Evolutionary conservation across 352 stramenopile genomes (phyloP), one percentile per base, ranked within the genome.

Genomic region (Peronospora tabacina): DNA sequence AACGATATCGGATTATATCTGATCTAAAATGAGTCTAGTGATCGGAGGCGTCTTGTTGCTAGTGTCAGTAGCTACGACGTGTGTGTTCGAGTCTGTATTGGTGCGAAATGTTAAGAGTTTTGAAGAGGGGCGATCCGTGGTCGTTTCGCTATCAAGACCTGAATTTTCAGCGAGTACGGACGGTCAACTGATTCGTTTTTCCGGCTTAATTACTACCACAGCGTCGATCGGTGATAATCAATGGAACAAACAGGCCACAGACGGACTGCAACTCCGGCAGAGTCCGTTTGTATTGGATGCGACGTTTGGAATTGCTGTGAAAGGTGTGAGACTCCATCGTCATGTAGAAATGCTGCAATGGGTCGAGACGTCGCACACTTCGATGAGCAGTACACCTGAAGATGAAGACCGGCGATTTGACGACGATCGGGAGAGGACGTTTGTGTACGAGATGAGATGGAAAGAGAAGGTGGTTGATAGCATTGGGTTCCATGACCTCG

Each of bases 321-420:
- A 80, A n/a, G 80, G 80, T 9, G 75, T 89, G 48, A 64, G 65
- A 12, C 61, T 90, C 24, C 57, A 80, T 35, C 73, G 80, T 0
- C 60, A 60, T 5, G 80, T 90, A 40, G 77, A 90, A 55, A 90
- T 89, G 80, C 50, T 88, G 39, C 80, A 90, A 52, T 90, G 80
- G 80, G 75, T 89, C 24, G 80, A 90, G 42, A 87, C 73, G 16
- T 75, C 65, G 10, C 75, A 90, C 61, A 75, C 63, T 9, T 75
- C 65, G 29, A 80, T 59, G 20, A 70, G 56, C 29, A 75, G 55
- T 30, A 62, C 54, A 3, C 61, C 56, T 0, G 63, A 75, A 24
- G 69, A 77, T 33, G 70, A 84, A 20, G 70, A 80, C 37, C 57
- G 52, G 2, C 61, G 64, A 3, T 56, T 68, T 11, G 70, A 76